A percentile compares a stretch with the other conserved stretches of the same genome.
These are phyloP conservation scores for Coemansia guatemalensis DNA, from an alignment of 192 early-diverging fungal genomes.

Conservation along the genomic window DNA sequence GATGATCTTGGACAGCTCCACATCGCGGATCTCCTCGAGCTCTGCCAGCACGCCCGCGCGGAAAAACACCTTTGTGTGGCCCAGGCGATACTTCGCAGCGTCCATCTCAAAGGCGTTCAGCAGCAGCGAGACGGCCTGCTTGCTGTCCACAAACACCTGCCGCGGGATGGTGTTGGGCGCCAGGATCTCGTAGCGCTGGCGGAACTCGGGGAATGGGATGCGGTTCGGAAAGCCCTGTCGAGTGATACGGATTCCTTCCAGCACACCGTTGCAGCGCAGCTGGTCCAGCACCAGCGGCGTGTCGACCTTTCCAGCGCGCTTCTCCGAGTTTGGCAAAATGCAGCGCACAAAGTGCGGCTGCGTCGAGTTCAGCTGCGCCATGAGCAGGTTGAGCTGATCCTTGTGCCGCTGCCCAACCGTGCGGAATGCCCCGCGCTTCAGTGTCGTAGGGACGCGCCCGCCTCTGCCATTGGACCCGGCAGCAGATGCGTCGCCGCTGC, in stretches of 20 bases:
- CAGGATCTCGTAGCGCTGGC: constrained; percentile 91
- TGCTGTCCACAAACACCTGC: constrained; percentile 86
- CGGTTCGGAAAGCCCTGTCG: constrained; percentile 95
- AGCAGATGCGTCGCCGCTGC: constrained; percentile 1
- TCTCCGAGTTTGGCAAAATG: constrained; percentile 93
- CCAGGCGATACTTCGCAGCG: constrained; percentile 79
- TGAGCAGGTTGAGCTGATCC: constrained; percentile 84
- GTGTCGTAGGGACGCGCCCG: constrained; percentile 35
- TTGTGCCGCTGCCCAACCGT: constrained; percentile 95
- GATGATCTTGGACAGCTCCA: constrained; percentile 79
- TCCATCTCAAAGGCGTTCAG: constrained; percentile 78
- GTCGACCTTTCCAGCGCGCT: constrained; percentile 79
- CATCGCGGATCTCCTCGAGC: constrained; percentile 89
- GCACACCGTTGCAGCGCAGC: constrained; percentile 93
- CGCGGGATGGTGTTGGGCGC: constrained; percentile 75
- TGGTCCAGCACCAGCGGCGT: constrained; percentile 89
- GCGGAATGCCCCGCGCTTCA: constrained; percentile 86
- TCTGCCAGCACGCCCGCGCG: constrained; percentile 90
- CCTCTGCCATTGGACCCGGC: constrained; percentile 3
- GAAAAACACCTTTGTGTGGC: constrained; percentile 97
- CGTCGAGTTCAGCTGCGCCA: constrained; percentile 89
- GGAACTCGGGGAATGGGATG: constrained; percentile 88
- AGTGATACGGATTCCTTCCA: constrained; percentile 96
- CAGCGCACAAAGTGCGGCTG: constrained; percentile 98
- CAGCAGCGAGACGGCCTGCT: constrained; percentile 77